Base-by-base conservation (phyloP, 257 asterid genomes). In the Forsythia suspensa region DNA sequence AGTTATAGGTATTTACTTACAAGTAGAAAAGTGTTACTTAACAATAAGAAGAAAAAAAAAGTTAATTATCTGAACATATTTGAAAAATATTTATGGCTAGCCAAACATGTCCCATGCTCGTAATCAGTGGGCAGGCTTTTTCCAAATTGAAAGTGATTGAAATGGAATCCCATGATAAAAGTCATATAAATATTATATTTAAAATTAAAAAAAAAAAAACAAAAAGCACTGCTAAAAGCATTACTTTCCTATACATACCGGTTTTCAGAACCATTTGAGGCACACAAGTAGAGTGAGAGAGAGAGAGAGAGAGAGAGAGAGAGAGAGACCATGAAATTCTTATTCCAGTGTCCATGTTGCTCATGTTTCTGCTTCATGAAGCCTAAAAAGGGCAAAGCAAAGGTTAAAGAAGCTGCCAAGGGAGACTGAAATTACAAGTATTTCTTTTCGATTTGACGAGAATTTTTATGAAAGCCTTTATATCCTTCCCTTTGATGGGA, bases 311-410 rank as follows among this genome's bases (percentile, higher is more conserved):
- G 0, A 24, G 24, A 24, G 39, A 15, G 59, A 13, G 59, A 51
- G 59, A 2, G 18, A 37, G 68, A 76, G 61, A 71, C 13, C 18
- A 90, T 92, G 97, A 92, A 92, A 88, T 92, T 92, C 88, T 88
- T 92, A 57, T 92, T 92, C 79, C 97, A 92, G 85, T 90, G 91
- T 69, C 97, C 97, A 36, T 89, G 97, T 75, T 90, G 97, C 79
- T 90, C 97, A 0, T 92, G 94, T 75, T 92, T 92, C 85, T 90
- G 97, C 89, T 92, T 90, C 85, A 5, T 92, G 88, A 92, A 90
- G 87, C 92, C 97, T 38, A 81, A 88, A 79, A 81, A 82, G 65
- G 91, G 97, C 29, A 83, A 85, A 11, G 89, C 93, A 9, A 90
- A 84, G 87, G 85, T 34, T 2, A 81, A 81, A 70, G 75, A 78